Evolutionary conservation across 1,139 yeast genomes (phyloP).

Genomic region (Sugiyamaella neomexicana): DNA sequence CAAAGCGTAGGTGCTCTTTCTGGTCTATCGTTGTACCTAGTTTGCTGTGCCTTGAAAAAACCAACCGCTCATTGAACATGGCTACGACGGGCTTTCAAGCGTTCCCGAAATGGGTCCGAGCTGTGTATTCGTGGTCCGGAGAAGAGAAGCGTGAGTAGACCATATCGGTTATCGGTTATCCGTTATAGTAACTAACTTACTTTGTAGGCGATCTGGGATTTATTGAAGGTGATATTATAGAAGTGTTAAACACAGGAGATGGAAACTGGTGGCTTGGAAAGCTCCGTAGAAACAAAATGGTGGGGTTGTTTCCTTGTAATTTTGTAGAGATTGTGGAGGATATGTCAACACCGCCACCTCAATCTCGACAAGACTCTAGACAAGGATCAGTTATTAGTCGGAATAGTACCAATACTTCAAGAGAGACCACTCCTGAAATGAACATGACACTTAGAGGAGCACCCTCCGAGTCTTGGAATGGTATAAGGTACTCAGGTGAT

Average conservation of each 20-base stretch:
- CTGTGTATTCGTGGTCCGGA: slow-evolving; percentile 88
- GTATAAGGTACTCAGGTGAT: slow-evolving; percentile 8
- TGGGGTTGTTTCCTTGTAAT: slow-evolving; percentile 85
- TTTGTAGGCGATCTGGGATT: slow-evolving; percentile 79
- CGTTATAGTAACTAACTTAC: background rate
- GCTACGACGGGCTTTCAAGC: background rate
- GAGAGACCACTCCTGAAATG: slow-evolving; percentile 6
- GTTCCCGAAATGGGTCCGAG: slow-evolving; percentile 69
- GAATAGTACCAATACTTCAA: background rate
- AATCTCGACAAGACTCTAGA: slow-evolving; percentile 3
- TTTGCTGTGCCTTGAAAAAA: background rate
- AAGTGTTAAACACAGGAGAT: slow-evolving; percentile 75
- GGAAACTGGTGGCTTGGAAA: slow-evolving; percentile 93
- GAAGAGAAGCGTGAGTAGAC: slow-evolving; percentile 55
- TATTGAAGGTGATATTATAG: slow-evolving; percentile 87
- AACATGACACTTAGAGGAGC: background rate
- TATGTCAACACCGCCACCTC: slow-evolving; percentile 17
- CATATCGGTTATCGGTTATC: background rate
- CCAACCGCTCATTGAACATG: background rate
- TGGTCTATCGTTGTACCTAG: background rate
- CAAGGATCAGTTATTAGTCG: background rate
- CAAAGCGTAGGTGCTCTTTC: background rate
- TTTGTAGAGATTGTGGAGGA: slow-evolving; percentile 59
- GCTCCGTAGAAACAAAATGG: slow-evolving; percentile 73
- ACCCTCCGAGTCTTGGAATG: slow-evolving; percentile 8